Conservation (phyloP, 768 basidiomycete species). For the Suillus decipiens region DNA sequence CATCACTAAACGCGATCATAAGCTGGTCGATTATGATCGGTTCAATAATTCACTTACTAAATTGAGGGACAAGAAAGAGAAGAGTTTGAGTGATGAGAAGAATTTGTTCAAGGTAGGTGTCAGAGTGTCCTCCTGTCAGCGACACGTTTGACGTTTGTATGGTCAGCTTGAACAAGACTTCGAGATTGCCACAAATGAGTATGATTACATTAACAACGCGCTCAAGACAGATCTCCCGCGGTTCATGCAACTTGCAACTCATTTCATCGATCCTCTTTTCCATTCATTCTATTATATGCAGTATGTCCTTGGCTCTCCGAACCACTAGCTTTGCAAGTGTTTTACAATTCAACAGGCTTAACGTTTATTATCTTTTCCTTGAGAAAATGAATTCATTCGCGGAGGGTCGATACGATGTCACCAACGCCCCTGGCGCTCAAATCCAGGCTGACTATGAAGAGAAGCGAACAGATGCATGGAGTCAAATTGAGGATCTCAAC, state of each 20-base stretch:
- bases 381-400: constrained; percentile 93
- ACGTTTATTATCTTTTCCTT: constrained; percentile 90
- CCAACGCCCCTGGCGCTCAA: constrained; percentile 63
- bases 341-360: constrained; percentile 55
- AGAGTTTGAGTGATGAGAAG: constrained; percentile 94
- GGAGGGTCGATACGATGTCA: constrained; percentile 73
- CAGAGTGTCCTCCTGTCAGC: neutral
- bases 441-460: constrained; percentile 78
- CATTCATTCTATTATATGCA: constrained; percentile 99
- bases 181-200: constrained; percentile 88
- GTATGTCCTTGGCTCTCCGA: constrained; percentile 48
- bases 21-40: constrained; percentile 94
- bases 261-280: constrained; percentile 97
- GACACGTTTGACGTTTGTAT: constrained; percentile 2
- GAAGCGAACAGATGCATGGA: constrained; percentile 82
- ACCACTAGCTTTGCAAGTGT: constrained; percentile 3
- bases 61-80: constrained; percentile 97
- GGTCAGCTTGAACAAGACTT: constrained; percentile 92
- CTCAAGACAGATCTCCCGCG: constrained; percentile 91
- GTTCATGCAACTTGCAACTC: constrained; percentile 86
- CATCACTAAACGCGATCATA: constrained; percentile 96
- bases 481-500: constrained; percentile 72
- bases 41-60: constrained; percentile 96
- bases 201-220: constrained; percentile 87
- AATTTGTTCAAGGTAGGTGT: constrained; percentile 85